A percentile compares a stretch with the other conserved stretches of the same genome.
Evolutionary conservation across 495 filamentous ascomycete genomes (phyloP).

Genomic region (Podospora australis): DNA sequence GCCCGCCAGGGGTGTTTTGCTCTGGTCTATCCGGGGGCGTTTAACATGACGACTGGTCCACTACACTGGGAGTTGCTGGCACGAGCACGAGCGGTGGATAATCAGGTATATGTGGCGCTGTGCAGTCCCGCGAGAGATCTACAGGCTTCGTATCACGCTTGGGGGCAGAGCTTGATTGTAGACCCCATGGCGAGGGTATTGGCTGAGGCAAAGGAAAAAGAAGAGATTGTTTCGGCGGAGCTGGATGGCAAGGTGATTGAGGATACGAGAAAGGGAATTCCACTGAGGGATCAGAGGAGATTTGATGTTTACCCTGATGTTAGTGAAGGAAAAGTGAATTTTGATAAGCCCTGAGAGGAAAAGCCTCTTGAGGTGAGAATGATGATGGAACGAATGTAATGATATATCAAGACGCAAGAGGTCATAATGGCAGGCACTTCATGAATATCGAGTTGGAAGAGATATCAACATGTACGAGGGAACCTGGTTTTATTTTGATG

Average conservation of each 20-base stretch:
- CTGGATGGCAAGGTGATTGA: slow-evolving; percentile 65
- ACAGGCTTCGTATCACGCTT: slow-evolving; percentile 75
- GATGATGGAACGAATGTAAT: too few species aligned
- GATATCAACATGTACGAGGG: neutral
- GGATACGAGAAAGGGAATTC: slow-evolving; percentile 75
- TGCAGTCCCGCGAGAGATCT: slow-evolving; percentile 86
- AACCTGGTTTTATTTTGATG: slow-evolving; percentile 2
- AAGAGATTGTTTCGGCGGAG: slow-evolving; percentile 71
- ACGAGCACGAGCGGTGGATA: slow-evolving; percentile 81
- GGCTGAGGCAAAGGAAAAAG: slow-evolving; percentile 63
- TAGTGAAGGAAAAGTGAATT: slow-evolving; percentile 40
- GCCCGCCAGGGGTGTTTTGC: slow-evolving; percentile 68
- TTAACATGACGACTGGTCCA: slow-evolving; percentile 87
- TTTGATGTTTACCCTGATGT: slow-evolving; percentile 98
- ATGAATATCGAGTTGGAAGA: neutral
- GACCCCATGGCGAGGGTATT: slow-evolving; percentile 85
- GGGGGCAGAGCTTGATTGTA: slow-evolving; percentile 80
- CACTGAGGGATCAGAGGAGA: slow-evolving; percentile 74
- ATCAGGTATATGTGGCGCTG: slow-evolving; percentile 88
- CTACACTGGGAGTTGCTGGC: slow-evolving; percentile 86
- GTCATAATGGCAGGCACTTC: neutral
- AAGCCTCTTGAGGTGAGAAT: too few species aligned
- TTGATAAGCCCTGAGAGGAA: slow-evolving; percentile 22
- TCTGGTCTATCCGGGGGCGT: slow-evolving; percentile 88
- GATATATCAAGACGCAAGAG: neutral